phyloP scores from a whole-genome alignment of 345 rosid species.

The Dipteronia dyeriana region DNA sequence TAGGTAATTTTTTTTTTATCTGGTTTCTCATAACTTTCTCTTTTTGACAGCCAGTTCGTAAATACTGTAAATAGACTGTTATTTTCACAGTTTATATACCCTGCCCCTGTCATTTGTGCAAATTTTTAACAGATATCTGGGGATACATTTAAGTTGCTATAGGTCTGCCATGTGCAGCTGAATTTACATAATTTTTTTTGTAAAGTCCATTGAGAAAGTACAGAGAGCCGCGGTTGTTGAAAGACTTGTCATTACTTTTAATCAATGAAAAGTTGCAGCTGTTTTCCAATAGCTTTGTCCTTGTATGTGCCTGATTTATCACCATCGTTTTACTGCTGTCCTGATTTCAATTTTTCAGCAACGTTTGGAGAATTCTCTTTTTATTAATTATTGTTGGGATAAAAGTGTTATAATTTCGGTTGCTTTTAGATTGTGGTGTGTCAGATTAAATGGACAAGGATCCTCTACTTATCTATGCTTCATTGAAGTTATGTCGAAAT shows the following conservation, averaged over 20 bases:
- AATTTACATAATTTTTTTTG: conserved; percentile 27
- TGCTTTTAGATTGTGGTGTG: no score
- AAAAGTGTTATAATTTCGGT: no score
- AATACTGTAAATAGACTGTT: conserved; percentile 32
- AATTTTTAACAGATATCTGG: conserved; percentile 62
- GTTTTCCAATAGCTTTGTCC: neutral
- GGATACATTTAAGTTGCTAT: conserved; percentile 32
- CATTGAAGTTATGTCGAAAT: neutral
- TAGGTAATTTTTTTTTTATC: conserved; percentile 1
- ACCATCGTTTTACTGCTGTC: neutral
- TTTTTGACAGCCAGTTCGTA: conserved; percentile 4
- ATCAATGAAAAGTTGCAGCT: conserved; percentile 29
- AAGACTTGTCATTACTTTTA: conserved; percentile 13
- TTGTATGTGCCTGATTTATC: neutral
- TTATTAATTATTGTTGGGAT: no score
- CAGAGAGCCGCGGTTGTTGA: conserved; percentile 28
- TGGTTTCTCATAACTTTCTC: conserved; percentile 11
- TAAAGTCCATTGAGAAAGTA: conserved; percentile 39
- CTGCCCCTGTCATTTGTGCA: conserved; percentile 50
- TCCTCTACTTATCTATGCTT: no score
- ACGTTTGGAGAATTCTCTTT: neutral
- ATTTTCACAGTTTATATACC: conserved; percentile 25
- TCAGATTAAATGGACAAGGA: no score
- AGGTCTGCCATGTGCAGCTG: conserved; percentile 24
- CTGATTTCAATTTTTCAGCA: neutral